Base-by-base conservation (phyloP, 306 rosid genomes). In the Castanospermum australe region DNA sequence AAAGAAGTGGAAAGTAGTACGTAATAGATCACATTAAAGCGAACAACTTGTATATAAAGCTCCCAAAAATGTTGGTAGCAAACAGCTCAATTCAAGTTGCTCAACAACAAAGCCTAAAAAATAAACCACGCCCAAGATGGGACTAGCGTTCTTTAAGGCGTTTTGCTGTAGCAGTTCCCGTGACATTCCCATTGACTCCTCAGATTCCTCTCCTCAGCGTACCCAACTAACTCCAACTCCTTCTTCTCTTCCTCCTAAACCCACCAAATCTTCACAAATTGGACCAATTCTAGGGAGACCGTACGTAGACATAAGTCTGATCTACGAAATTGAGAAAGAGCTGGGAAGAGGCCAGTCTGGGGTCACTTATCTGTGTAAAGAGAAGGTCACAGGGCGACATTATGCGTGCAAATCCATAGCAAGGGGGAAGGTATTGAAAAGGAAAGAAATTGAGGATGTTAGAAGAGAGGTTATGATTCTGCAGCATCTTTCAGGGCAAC, bases 391-490 rank as follows among this genome's bases (percentile, higher is more conserved):
- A 0, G 89, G 90, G 1, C 54, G 75, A 50, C 84, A 79, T 24
- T 95, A 91, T 33, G 99, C 98, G 0, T 93, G 99, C 89, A 93
- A 95, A 50, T 85, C 96, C 0, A 93, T 95, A 9, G 8, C 93
- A 0, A 73, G 83, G 18, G 12, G 59, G 22, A 93, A 90, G 78
- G 76, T 95, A 0, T 1, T 41, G 78, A 82, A 22, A 0, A 15
- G 6, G 4, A 73, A 81, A 63, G 93, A 87, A 12, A 63, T 88
- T 0, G 92, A 88, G 8, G 98, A 95, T 7, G 89, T 88, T 0
- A 70, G 87, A 42, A 85, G 99, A 76, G 98, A 95, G 81, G 63
- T 92, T 38, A 20, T 82, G 84, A 85, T 95, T 2, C 83, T 90
- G 0, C 97, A 92, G 77, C 97, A 95, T 75, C 73, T 95, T 4